Conservation (phyloP, 1,284 basidiomycete genomes). For the Anthracocystis setariae region DNA sequence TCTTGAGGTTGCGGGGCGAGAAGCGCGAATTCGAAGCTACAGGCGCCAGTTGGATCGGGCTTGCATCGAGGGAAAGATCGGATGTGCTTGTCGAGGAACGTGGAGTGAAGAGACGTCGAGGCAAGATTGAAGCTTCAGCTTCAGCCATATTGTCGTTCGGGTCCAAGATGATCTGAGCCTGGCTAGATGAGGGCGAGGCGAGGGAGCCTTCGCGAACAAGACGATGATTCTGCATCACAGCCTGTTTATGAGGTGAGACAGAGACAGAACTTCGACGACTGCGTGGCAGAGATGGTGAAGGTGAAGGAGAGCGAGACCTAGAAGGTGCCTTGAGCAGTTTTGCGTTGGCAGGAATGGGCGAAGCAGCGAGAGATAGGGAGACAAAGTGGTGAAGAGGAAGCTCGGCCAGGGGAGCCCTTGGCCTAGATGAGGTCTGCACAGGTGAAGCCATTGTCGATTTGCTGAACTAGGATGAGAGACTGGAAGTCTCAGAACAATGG, state of each 20-base stretch:
- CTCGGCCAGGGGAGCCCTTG: conserved; percentile 30
- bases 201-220: conserved; percentile 34
- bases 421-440: conserved; percentile 9
- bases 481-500: no score
- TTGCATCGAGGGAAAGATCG: conserved; percentile 23
- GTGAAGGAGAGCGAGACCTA: conserved; percentile 35
- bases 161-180: not conserved
- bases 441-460: conserved; percentile 18
- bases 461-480: no score
- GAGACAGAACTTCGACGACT: conserved; percentile 33
- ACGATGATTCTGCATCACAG: conserved; percentile 36
- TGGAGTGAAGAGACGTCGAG: conserved; percentile 27
- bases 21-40: conserved; percentile 17
- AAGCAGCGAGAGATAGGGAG: conserved; percentile 28
- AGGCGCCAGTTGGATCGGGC: conserved; percentile 11
- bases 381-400: conserved; percentile 42
- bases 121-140: conserved; percentile 14
- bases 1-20: conserved; percentile 36
- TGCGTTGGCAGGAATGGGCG: conserved; percentile 20
- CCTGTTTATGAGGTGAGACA: conserved; percentile 47
- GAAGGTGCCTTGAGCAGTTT: conserved; percentile 38
- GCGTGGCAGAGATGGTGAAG: conserved; percentile 32
- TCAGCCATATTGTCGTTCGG: conserved; percentile 20
- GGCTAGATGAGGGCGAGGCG: conserved; percentile 23
- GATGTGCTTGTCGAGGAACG: conserved; percentile 3